These are phyloP conservation scores for Phytophthora boehmeriae DNA, from an alignment of 352 stramenopile species.

Conservation along the genomic window DNA sequence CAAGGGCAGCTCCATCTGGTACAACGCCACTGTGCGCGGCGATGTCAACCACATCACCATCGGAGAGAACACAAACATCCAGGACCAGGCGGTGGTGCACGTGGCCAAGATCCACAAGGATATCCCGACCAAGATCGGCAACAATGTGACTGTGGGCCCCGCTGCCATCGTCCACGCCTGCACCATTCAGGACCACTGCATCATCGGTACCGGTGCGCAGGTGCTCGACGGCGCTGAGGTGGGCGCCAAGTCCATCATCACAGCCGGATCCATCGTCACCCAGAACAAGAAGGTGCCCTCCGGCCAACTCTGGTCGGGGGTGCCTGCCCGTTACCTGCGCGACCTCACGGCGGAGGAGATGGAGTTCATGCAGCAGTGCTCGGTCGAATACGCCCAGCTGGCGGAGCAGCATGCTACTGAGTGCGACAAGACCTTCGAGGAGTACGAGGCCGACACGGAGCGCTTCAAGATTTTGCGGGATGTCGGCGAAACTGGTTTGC, in stretches of 20 bases:
- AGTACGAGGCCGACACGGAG: conserved; percentile 82
- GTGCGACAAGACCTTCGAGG: conserved; percentile 82
- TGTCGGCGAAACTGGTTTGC: conserved; percentile 80
- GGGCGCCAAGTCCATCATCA: conserved; percentile 89
- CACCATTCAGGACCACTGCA: conserved; percentile 92
- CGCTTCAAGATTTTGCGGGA: conserved; percentile 79
- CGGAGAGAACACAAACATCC: conserved; percentile 93
- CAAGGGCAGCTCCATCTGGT: conserved; percentile 92
- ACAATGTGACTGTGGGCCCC: conserved; percentile 90
- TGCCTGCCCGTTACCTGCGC: conserved; percentile 83
- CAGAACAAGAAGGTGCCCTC: conserved; percentile 87
- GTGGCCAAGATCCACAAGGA: conserved; percentile 94
- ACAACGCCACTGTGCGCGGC: conserved; percentile 90
- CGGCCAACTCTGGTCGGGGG: conserved; percentile 89
- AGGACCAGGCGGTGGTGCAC: conserved; percentile 93
- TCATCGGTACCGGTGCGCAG: conserved; percentile 92
- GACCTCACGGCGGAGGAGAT: conserved; percentile 88
- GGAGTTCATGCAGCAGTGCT: conserved; percentile 90
- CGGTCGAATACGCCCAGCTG: conserved; percentile 85
- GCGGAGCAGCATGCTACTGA: conserved; percentile 76
- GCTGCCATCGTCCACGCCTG: conserved; percentile 91
- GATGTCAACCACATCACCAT: conserved; percentile 95
- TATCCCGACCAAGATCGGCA: conserved; percentile 91
- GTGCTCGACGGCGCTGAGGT: conserved; percentile 91
- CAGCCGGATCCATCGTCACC: conserved; percentile 90